Evolutionary conservation across 1,139 yeast species (phyloP).

Genomic region (Blastobotrys elegans): DNA sequence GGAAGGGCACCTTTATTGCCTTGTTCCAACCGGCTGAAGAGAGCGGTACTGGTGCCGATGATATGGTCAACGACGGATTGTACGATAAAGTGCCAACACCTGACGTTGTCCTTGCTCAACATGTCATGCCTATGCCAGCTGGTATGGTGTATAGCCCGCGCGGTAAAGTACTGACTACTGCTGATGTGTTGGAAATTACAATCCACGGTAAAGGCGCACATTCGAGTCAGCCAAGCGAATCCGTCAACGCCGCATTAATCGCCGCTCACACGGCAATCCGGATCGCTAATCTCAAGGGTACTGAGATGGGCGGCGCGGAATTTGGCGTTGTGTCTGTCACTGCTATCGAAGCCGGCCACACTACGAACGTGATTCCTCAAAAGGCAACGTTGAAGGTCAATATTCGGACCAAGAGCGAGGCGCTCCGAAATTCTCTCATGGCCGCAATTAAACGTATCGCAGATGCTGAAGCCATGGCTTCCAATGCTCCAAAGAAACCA

Average conservation of each 20-base stretch:
- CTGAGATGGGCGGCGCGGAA: not conserved
- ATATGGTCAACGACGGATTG: constrained; percentile 1
- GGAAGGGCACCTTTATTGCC: not conserved
- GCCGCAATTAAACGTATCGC: not conserved
- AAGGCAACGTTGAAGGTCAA: not conserved
- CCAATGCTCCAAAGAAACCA: not conserved
- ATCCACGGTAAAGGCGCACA: constrained; percentile 2
- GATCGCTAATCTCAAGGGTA: not conserved
- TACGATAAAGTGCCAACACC: constrained; percentile 4
- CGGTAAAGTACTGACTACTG: not conserved
- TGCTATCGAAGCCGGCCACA: not conserved
- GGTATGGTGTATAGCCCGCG: not conserved
- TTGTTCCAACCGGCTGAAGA: constrained; percentile 5
- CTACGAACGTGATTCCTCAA: not conserved
- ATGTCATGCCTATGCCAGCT: not conserved
- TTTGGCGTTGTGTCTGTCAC: not conserved
- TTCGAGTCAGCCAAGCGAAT: not conserved
- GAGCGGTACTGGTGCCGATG: not conserved
- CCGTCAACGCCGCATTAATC: not conserved
- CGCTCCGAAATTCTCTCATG: not conserved
- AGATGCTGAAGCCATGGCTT: not conserved
- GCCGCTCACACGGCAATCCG: not conserved
- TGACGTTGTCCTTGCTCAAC: not conserved
- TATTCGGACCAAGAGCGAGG: not conserved
- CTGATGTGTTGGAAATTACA: constrained; percentile 1